Percentiles rank a stretch among this genome's conserved stretches.
These are phyloP conservation scores for Cryoendolithus antarcticus DNA, from an alignment of 2,329 filamentous ascomycete genomes.

Conservation along the genomic window DNA sequence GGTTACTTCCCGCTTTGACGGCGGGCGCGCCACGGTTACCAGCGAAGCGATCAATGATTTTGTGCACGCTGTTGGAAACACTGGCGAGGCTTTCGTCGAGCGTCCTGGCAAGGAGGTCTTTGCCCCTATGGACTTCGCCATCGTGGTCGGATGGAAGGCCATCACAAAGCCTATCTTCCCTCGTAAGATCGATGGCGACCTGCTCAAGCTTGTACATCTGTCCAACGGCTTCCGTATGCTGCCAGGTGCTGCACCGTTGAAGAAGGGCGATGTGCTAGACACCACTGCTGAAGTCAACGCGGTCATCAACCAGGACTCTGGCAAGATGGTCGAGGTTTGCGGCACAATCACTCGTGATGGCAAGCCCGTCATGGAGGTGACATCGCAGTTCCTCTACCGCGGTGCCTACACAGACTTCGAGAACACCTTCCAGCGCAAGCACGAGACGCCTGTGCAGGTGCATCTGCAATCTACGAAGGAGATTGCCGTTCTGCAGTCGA, in stretches of 20 bases:
- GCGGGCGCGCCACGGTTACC: constrained; percentile 75
- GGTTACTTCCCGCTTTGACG: constrained; percentile 79
- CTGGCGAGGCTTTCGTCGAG: constrained; percentile 92
- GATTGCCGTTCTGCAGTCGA: constrained; percentile 83
- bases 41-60: constrained; percentile 95
- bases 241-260: constrained; percentile 82
- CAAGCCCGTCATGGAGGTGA: constrained; percentile 90
- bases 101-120: constrained; percentile 86
- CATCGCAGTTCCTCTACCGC: constrained; percentile 94
- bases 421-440: constrained; percentile 98
- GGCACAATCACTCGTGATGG: constrained; percentile 82
- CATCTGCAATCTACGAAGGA: constrained; percentile 81
- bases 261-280: constrained; percentile 86
- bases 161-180: constrained; percentile 99
- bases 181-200: constrained; percentile 84
- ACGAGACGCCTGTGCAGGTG: constrained; percentile 87
- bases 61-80: constrained; percentile 97
- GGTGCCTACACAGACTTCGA: constrained; percentile 86
- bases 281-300: constrained; percentile 95
- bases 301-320: constrained; percentile 93
- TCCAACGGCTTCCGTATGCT: constrained; percentile 99
- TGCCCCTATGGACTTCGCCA: constrained; percentile 80
- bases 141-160: constrained; percentile 53
- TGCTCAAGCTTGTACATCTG: constrained; percentile 89
- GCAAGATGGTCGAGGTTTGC: constrained; percentile 99